phyloP scores from a whole-genome alignment of 2,329 filamentous ascomycete species.

The Dactylellina leptospora region DNA sequence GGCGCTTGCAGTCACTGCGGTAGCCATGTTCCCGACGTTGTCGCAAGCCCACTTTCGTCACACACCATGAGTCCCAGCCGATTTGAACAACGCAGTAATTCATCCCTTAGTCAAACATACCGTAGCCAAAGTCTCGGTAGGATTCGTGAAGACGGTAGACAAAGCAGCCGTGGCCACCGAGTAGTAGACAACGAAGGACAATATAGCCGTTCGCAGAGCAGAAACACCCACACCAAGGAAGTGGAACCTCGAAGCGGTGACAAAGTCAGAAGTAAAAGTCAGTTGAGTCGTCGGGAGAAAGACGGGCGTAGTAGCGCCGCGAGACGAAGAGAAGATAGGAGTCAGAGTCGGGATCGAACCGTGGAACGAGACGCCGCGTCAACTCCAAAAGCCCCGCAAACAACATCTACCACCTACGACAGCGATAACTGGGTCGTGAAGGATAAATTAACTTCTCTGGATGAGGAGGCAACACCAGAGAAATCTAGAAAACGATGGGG shows the following conservation, averaged over 20 bases:
- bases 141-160: conserved; percentile 47
- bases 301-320: conserved; percentile 32
- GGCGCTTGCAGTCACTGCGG: conserved; percentile 49
- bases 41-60: conserved; percentile 13
- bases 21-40: conserved; percentile 29
- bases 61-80: conserved; percentile 23
- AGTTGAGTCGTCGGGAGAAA: conserved; percentile 36
- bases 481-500: conserved; percentile 48
- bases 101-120: conserved; percentile 35
- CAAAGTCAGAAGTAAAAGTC: conserved; percentile 44
- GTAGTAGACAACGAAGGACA: conserved; percentile 17
- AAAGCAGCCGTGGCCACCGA: conserved; percentile 42
- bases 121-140: conserved; percentile 41
- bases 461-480: conserved; percentile 29
- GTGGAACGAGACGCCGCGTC: conserved; percentile 38
- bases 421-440: conserved; percentile 49
- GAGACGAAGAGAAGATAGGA: conserved; percentile 37
- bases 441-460: conserved; percentile 4
- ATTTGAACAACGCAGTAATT: conserved; percentile 40
- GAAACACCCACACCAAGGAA: conserved; percentile 13
- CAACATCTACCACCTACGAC: conserved; percentile 49
- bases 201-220: conserved; percentile 23
- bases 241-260: conserved; percentile 40
- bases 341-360: conserved; percentile 44
- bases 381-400: conserved; percentile 44